Base-by-base conservation (phyloP, 495 filamentous ascomycete species). In the Patellaria atrata region DNA sequence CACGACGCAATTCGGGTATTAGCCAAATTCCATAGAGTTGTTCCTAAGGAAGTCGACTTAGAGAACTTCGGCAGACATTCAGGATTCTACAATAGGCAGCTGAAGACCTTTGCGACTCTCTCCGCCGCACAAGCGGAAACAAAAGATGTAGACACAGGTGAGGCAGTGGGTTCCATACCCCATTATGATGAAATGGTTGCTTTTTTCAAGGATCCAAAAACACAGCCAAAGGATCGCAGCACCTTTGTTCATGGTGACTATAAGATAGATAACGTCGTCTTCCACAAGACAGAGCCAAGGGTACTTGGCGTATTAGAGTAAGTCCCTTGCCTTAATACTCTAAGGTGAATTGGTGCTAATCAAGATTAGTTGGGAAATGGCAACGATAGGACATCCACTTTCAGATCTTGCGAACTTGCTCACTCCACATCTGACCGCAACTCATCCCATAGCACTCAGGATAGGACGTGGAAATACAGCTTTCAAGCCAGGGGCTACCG, bases 211-310 rank as follows among this genome's bases (percentile, higher is more conserved):
- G 63, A 77, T 56, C 59, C 71, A 38, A 55, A 59, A 40, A 70
- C 55, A 18, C 82, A 91, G 52, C 86, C 89, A 2, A 65, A 63
- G 20, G 86, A 94, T 48, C 64, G 80, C 26, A 74, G 70, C 15
- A 77, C 75, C 2, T 63, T 94, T 14, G 74, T 97, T 17, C 89
- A 97, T 48, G 89, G 89, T 17, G 89, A 97, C 49, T 97, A 87
- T 62, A 97, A 97, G 60, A 87, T 97, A 50, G 89, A 97, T 55
- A 97, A 97, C 48, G 60, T 96, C 38, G 79, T 97, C 27, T 97
- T 87, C 54, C 83, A 92, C 57, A 75, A 79, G 58, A 85, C 75
- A 0, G 83, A 91, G 57, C 72, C 89, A 9, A 57, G 75, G 29
- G 86, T 96, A 8, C 86, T 94, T 58, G 89, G 86, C 4, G 83